These are phyloP conservation scores for Fusarium chlamydosporum DNA, from an alignment of 2,329 filamentous ascomycete genomes.

Conservation along the genomic window DNA sequence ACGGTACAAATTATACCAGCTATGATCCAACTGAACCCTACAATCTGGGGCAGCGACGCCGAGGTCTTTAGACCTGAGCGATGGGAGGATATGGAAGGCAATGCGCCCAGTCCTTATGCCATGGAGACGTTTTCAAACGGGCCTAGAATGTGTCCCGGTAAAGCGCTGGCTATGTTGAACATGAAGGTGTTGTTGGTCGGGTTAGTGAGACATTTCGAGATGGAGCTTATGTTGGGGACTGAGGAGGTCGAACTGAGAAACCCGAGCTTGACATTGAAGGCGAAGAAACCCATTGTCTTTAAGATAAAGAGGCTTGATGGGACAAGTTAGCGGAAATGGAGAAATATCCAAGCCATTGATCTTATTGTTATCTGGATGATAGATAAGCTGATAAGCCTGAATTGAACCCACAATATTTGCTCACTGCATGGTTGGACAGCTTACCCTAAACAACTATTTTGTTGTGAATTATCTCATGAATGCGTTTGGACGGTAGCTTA, in stretches of 20 bases:
- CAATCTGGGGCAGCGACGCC: slow-evolving; percentile 23
- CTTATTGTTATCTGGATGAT: too few relatives aligned
- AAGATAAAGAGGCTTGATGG: neutral
- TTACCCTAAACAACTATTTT: neutral
- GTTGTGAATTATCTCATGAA: neutral
- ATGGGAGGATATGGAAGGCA: neutral
- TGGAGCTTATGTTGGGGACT: neutral
- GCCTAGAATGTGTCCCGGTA: slow-evolving; percentile 33
- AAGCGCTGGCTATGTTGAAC: slow-evolving; percentile 25
- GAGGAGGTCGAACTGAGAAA: slow-evolving; percentile 15
- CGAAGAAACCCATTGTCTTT: neutral
- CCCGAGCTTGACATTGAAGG: slow-evolving; percentile 23
- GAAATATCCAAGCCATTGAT: too few relatives aligned
- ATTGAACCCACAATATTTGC: neutral
- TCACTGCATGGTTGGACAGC: neutral
- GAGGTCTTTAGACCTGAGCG: slow-evolving; percentile 8
- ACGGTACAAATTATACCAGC: slow-evolving; percentile 26
- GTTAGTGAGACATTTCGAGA: slow-evolving; percentile 16
- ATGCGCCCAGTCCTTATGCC: slow-evolving; percentile 10
- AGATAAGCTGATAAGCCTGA: neutral
- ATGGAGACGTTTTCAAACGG: slow-evolving; percentile 28
- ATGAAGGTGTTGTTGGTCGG: slow-evolving; percentile 25
- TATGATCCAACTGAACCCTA: slow-evolving; percentile 26
- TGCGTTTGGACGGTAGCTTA: neutral
- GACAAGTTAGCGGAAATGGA: too few relatives aligned